phyloP scores from a whole-genome alignment of 2,329 filamentous ascomycete species.

The Fusarium continuum region DNA sequence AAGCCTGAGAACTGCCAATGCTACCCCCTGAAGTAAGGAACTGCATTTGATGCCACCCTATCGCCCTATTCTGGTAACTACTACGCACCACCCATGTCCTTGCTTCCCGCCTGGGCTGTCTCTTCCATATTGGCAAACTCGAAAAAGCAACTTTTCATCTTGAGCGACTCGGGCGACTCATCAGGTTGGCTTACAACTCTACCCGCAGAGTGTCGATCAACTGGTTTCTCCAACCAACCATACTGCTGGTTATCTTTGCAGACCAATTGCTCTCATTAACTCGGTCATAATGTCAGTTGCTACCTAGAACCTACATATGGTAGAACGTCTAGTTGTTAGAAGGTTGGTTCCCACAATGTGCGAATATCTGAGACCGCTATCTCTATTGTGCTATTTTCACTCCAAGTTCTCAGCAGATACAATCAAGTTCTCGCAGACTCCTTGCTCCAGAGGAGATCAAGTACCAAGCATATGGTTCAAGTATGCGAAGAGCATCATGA shows the following conservation, averaged over 20 bases:
- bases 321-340: no score
- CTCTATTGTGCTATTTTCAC: background rate
- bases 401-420: background rate
- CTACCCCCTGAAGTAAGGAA: slow-evolving; percentile 21
- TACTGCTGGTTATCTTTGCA: slow-evolving; percentile 10
- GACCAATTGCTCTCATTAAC: no score
- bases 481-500: background rate
- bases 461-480: background rate
- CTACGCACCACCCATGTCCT: slow-evolving; percentile 39
- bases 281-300: background rate
- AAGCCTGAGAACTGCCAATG: background rate
- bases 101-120: slow-evolving; percentile 29
- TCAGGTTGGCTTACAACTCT: background rate
- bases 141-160: slow-evolving; percentile 17
- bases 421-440: background rate
- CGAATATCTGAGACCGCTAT: no score
- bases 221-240: background rate
- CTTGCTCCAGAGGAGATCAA: background rate
- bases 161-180: slow-evolving; percentile 3
- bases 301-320: no score
- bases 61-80: slow-evolving; percentile 20
- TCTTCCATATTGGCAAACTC: slow-evolving; percentile 14
- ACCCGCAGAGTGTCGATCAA: background rate
- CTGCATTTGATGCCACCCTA: slow-evolving; percentile 16
- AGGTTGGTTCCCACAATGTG: no score